phyloP scores from a whole-genome alignment of 2,329 filamentous ascomycete species.

The Microdochium bolleyi region DNA sequence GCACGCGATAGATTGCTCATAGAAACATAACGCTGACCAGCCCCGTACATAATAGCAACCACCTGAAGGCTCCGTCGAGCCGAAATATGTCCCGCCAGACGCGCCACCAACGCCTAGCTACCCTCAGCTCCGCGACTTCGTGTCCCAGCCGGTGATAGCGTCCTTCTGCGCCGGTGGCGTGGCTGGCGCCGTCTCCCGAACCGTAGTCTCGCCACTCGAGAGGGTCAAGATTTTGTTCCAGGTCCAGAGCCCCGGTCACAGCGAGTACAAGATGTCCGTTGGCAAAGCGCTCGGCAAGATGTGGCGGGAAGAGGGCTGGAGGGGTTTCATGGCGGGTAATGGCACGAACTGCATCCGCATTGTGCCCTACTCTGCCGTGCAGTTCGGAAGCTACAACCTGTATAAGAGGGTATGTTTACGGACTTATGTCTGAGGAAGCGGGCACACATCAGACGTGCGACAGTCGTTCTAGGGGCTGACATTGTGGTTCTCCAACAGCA shows the following conservation, averaged over 20 bases:
- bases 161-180: conserved; percentile 93
- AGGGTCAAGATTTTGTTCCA: conserved; percentile 97
- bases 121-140: conserved; percentile 32
- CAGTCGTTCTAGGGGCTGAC: conserved; percentile 2
- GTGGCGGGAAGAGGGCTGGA: conserved; percentile 95
- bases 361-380: conserved; percentile 94
- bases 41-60: neutral
- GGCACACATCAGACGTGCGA: neutral
- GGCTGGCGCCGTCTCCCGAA: conserved; percentile 93
- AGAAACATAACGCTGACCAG: neutral
- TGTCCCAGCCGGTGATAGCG: conserved; percentile 80
- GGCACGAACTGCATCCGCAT: conserved; percentile 98
- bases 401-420: conserved; percentile 71
- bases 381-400: conserved; percentile 96
- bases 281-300: conserved; percentile 86
- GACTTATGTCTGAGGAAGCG: neutral
- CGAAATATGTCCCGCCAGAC: conserved; percentile 11
- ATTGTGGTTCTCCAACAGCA: conserved; percentile 29
- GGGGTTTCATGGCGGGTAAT: conserved; percentile 95
- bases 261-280: conserved; percentile 90
- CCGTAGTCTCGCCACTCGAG: conserved; percentile 92
- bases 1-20: neutral
- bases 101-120: neutral
- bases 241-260: conserved; percentile 80
- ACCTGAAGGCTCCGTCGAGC: conserved; percentile 17